These are phyloP conservation scores for Claviceps sp. DNA, from an alignment of 2,329 filamentous ascomycete genomes.

Conservation along the genomic window DNA sequence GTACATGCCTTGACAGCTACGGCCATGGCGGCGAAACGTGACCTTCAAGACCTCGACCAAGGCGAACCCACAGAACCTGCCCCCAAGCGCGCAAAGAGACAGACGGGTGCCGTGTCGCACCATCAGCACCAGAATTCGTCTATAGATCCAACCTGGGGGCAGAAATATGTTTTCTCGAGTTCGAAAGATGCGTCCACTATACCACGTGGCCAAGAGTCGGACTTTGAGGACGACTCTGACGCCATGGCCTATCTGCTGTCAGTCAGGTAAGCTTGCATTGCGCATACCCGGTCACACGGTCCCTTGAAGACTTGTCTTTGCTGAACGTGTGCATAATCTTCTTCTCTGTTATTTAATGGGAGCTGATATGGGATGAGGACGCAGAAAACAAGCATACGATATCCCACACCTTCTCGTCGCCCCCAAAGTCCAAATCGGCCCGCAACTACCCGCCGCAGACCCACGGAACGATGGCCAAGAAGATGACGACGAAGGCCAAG, in stretches of 20 bases:
- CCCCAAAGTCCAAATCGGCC: conserved; percentile 38
- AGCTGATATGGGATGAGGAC: conserved; percentile 38
- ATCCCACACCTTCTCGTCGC: conserved; percentile 63
- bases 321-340: background rate
- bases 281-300: background rate
- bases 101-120: conserved; percentile 18
- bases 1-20: background rate
- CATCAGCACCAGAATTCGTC: conserved; percentile 30
- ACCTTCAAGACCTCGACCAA: conserved; percentile 17
- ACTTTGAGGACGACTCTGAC: conserved; percentile 54
- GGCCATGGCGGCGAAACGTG: conserved; percentile 24
- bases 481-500: conserved; percentile 18
- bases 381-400: conserved; percentile 59
- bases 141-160: conserved; percentile 54
- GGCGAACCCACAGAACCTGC: conserved; percentile 14
- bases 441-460: conserved; percentile 29
- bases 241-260: conserved; percentile 57
- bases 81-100: conserved; percentile 14
- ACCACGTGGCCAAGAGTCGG: conserved; percentile 41
- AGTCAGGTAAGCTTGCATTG: conserved; percentile 45
- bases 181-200: conserved; percentile 35
- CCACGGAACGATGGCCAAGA: conserved; percentile 16
- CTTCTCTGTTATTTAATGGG: background rate
- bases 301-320: background rate
- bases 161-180: conserved; percentile 59